These are phyloP conservation scores for Xylaria sp. DNA, from an alignment of 2,329 filamentous ascomycete species.

Conservation along the genomic window DNA sequence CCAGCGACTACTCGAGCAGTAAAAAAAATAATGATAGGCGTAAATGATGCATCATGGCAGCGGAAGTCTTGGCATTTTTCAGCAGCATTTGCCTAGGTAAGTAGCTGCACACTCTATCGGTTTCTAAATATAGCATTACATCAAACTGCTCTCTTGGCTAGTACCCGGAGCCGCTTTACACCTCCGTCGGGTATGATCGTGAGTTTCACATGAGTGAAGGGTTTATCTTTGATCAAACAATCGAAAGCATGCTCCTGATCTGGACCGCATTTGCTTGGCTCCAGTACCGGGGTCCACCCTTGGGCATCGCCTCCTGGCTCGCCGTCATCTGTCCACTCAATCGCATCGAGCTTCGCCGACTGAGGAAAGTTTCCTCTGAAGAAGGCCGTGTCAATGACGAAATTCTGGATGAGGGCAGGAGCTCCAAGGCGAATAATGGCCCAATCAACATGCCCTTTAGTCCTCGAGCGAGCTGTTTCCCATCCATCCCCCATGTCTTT, in stretches of 20 bases:
- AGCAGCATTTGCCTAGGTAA: neutral
- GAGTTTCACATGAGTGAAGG: constrained; percentile 86
- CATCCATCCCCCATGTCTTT: constrained; percentile 90
- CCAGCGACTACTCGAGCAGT: neutral
- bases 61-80: neutral
- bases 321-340: constrained; percentile 63
- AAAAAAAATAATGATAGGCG: neutral
- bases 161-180: constrained; percentile 85
- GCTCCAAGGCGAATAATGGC: constrained; percentile 79
- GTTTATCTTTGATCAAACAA: constrained; percentile 63
- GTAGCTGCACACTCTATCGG: neutral
- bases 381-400: constrained; percentile 83
- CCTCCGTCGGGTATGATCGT: constrained; percentile 94
- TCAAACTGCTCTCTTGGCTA: constrained; percentile 67
- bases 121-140: constrained; percentile 4
- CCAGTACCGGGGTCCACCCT: constrained; percentile 73
- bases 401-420: constrained; percentile 69
- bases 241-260: constrained; percentile 77
- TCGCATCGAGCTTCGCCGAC: constrained; percentile 73
- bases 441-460: constrained; percentile 80
- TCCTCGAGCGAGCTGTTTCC: constrained; percentile 82
- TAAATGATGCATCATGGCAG: neutral
- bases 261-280: constrained; percentile 74
- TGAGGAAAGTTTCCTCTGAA: constrained; percentile 88
- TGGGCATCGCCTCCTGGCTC: constrained; percentile 66